phyloP scores from a whole-genome alignment of 2,329 filamentous ascomycete species.

The Cercospora sp. region DNA sequence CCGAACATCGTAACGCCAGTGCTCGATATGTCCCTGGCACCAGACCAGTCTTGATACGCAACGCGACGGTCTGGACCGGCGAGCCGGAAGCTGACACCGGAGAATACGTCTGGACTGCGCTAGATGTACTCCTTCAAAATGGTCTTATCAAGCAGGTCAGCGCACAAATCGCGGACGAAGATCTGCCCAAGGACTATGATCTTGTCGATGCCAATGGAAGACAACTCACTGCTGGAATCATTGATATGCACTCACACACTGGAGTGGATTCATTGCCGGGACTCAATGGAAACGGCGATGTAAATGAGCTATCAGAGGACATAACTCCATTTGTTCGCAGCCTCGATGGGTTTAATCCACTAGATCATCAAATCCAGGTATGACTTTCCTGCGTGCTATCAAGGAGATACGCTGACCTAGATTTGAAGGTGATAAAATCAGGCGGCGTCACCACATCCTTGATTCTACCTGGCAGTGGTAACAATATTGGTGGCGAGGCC shows the following conservation, averaged over 20 bases:
- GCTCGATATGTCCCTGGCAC: constrained; percentile 61
- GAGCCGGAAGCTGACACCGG: constrained; percentile 58
- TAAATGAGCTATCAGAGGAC: constrained; percentile 64
- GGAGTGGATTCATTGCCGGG: constrained; percentile 61
- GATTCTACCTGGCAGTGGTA: constrained; percentile 67
- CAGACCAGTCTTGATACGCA: constrained; percentile 63
- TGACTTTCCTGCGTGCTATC: not conserved
- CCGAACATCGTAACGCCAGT: constrained; percentile 59
- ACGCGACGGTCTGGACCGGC: constrained; percentile 67
- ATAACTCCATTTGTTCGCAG: constrained; percentile 69
- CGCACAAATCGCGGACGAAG: constrained; percentile 45
- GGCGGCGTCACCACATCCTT: constrained; percentile 71
- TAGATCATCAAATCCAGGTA: constrained; percentile 62
- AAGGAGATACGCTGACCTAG: too few relatives aligned
- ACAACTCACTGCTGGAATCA: constrained; percentile 65
- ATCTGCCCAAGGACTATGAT: constrained; percentile 51
- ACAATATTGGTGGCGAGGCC: constrained; percentile 70
- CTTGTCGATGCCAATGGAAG: constrained; percentile 62
- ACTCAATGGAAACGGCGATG: constrained; percentile 58
- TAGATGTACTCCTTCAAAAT: constrained; percentile 62
- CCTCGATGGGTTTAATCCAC: constrained; percentile 64
- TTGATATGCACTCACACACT: constrained; percentile 72
- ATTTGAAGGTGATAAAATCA: constrained; percentile 60
- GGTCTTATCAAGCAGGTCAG: constrained; percentile 62
- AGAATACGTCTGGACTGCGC: constrained; percentile 59